These are phyloP conservation scores for Talaromyces islandicus DNA, from an alignment of 2,329 filamentous ascomycete genomes.

Conservation along the genomic window DNA sequence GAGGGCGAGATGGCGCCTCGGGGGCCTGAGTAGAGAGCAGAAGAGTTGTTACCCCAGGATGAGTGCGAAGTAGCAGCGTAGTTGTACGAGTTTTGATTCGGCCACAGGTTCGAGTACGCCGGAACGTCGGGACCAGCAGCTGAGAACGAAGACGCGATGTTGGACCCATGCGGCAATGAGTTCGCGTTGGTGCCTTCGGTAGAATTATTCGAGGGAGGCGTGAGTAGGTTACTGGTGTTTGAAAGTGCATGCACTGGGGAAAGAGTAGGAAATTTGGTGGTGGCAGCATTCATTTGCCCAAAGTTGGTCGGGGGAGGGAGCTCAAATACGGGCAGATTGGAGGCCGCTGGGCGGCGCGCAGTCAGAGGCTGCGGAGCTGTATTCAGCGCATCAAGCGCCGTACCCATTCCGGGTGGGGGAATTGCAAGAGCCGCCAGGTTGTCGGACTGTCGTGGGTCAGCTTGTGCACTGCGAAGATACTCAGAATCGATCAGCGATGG, in stretches of 20 bases:
- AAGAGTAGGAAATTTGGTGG: conserved; percentile 45
- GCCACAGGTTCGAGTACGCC: conserved; percentile 51
- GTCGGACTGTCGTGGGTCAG: conserved; percentile 40
- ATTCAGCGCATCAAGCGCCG: conserved; percentile 53
- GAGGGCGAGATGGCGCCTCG: conserved; percentile 55
- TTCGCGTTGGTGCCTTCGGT: conserved; percentile 33
- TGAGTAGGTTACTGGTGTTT: conserved; percentile 56
- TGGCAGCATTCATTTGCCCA: conserved; percentile 39
- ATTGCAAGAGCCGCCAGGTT: conserved; percentile 59
- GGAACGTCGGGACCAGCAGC: conserved; percentile 33
- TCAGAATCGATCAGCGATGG: conserved; percentile 34
- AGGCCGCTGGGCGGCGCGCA: conserved; percentile 63
- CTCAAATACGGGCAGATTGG: conserved; percentile 63
- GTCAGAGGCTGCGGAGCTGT: conserved; percentile 61
- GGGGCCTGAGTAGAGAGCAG: conserved; percentile 33
- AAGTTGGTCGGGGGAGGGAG: conserved; percentile 54
- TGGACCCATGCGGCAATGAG: conserved; percentile 47
- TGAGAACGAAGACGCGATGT: conserved; percentile 38
- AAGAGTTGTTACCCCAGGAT: conserved; percentile 37
- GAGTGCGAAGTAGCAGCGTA: conserved; percentile 43
- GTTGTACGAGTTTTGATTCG: conserved; percentile 53
- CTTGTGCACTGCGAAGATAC: conserved; percentile 29
- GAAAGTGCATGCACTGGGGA: conserved; percentile 40
- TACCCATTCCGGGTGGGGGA: conserved; percentile 57
- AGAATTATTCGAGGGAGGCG: conserved; percentile 55